Percentiles rank a stretch among this genome's conserved stretches.
Evolutionary conservation across 371 early-diverging fungal genomes (phyloP).

Genomic region (Mucor piriformis): DNA sequence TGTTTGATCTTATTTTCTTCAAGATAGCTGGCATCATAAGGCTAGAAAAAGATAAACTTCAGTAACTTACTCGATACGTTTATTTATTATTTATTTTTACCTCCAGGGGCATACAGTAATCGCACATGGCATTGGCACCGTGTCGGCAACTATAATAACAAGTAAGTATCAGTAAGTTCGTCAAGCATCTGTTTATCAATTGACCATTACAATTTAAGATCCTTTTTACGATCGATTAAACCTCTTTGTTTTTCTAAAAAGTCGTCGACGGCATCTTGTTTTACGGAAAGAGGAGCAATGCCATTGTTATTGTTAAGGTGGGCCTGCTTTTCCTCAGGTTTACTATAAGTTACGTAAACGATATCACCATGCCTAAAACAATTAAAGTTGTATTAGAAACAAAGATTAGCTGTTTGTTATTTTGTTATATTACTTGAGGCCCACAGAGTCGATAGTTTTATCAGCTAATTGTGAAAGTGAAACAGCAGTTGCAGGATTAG

Average conservation of each 20-base stretch:
- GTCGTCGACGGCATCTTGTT: conserved; percentile 82
- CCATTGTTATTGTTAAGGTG: too few relatives aligned
- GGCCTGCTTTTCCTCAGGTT: conserved; percentile 25
- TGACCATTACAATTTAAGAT: conserved; percentile 73
- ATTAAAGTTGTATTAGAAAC: background rate
- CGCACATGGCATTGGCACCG: conserved; percentile 93
- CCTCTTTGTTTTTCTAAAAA: conserved; percentile 83
- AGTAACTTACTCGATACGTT: background rate
- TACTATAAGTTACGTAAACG: conserved; percentile 64
- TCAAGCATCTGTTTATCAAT: background rate
- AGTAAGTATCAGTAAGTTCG: background rate
- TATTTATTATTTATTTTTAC: conserved; percentile 40
- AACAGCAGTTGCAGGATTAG: conserved; percentile 44
- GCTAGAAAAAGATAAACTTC: conserved; percentile 49
- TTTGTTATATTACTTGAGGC: conserved; percentile 43
- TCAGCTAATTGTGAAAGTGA: conserved; percentile 45
- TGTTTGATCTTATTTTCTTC: conserved; percentile 95
- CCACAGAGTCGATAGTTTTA: conserved; percentile 44
- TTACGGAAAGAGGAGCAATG: conserved; percentile 27
- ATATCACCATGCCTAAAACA: conserved; percentile 80
- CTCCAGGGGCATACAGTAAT: conserved; percentile 96
- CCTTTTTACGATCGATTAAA: conserved; percentile 78
- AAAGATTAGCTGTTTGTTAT: conserved; percentile 1
- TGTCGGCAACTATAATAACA: conserved; percentile 80
- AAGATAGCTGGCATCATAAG: conserved; percentile 86